Evolutionary conservation across 2,329 filamentous ascomycete species (phyloP).

Genomic region (Didymellaceae sp.): DNA sequence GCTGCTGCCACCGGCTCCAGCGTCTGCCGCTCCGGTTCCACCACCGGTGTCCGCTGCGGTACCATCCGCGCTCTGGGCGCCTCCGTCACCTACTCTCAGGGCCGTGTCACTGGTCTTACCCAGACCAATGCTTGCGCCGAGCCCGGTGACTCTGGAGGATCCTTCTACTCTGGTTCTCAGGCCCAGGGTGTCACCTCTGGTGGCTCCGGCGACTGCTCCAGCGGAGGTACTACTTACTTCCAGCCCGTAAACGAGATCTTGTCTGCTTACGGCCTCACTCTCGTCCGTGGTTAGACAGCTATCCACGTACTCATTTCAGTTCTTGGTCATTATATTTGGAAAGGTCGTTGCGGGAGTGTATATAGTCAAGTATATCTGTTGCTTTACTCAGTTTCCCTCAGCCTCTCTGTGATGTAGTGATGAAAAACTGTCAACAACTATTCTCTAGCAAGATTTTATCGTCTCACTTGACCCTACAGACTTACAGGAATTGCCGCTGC

Average conservation of each 20-base stretch:
- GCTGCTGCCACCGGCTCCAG: conserved; percentile 44
- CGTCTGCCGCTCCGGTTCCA: conserved; percentile 54
- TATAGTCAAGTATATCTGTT: too few species aligned
- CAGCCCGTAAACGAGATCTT: conserved; percentile 53
- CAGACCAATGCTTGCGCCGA: conserved; percentile 52
- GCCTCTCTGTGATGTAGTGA: too few species aligned
- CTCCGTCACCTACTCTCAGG: conserved; percentile 50
- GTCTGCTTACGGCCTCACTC: conserved; percentile 46
- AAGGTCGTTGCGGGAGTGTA: too few species aligned
- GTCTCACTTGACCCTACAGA: too few species aligned
- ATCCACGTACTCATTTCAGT: neutral
- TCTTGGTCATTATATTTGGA: too few species aligned
- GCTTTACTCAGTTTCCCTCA: too few species aligned
- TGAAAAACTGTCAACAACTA: too few species aligned
- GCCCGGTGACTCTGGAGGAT: conserved; percentile 53
- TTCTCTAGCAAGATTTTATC: too few species aligned
- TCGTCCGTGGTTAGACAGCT: conserved; percentile 28
- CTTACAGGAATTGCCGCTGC: too few species aligned
- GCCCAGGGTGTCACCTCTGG: conserved; percentile 54
- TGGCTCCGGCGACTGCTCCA: conserved; percentile 50
- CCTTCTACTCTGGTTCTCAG: conserved; percentile 51
- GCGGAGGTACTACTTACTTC: conserved; percentile 51
- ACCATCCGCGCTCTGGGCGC: conserved; percentile 46
- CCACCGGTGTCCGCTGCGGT: conserved; percentile 51
- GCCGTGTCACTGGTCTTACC: conserved; percentile 51